Percentiles rank a stretch among this genome's conserved stretches.
phyloP scores from a whole-genome alignment of 768 basidiomycete genomes.

The Boletus rex-veris region DNA sequence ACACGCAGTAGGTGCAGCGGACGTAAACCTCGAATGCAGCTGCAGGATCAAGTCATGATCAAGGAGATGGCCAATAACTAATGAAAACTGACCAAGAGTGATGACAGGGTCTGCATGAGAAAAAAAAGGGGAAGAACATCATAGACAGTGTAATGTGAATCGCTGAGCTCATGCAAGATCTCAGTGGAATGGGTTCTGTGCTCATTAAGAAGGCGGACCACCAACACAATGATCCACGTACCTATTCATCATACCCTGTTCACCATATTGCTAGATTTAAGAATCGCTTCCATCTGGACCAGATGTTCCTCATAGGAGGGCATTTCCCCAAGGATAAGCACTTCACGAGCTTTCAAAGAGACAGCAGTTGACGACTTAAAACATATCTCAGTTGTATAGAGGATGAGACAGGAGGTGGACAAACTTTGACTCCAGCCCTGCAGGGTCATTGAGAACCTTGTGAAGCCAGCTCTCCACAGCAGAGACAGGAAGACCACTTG shows the following conservation, averaged over 20 bases:
- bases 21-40: slow-evolving; percentile 96
- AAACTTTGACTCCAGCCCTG: slow-evolving; percentile 84
- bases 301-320: slow-evolving; percentile 95
- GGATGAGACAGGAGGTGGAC: slow-evolving; percentile 23
- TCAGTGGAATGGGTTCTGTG: slow-evolving; percentile 78
- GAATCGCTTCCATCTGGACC: slow-evolving; percentile 90
- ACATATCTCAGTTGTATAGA: slow-evolving; percentile 2
- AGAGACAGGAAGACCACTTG: slow-evolving; percentile 71
- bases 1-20: slow-evolving; percentile 92
- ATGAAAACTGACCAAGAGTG: slow-evolving; percentile 58
- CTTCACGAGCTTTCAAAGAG: slow-evolving; percentile 93
- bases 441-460: slow-evolving; percentile 75
- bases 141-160: slow-evolving; percentile 94
- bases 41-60: slow-evolving; percentile 26
- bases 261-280: slow-evolving; percentile 90
- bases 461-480: slow-evolving; percentile 71
- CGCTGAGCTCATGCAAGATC: slow-evolving; percentile 86
- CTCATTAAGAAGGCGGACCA: neutral
- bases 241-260: slow-evolving; percentile 63
- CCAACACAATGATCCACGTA: slow-evolving; percentile 24
- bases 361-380: slow-evolving; percentile 82
- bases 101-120: slow-evolving; percentile 81
- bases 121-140: slow-evolving; percentile 98
- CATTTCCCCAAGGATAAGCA: slow-evolving; percentile 92
- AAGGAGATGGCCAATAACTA: neutral